These are phyloP conservation scores for Lactarius trivialis DNA, from an alignment of 768 basidiomycete genomes.

Conservation along the genomic window DNA sequence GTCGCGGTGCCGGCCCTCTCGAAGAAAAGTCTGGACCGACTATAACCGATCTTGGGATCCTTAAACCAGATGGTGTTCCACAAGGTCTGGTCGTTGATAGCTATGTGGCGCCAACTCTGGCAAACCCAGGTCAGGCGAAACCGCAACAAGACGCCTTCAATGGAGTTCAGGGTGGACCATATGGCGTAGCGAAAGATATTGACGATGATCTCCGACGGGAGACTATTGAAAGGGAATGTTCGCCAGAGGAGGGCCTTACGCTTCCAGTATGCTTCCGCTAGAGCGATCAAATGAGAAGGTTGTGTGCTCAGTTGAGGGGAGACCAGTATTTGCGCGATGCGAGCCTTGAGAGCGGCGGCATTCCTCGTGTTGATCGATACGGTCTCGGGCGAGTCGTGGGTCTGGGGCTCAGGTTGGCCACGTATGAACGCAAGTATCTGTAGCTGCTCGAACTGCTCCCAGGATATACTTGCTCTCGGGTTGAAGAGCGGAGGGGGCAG, in stretches of 20 bases:
- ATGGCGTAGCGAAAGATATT: conserved; percentile 56
- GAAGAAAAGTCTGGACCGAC: conserved; percentile 50
- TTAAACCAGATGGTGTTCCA: conserved; percentile 58
- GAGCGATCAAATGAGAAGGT: not conserved
- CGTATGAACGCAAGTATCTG: not conserved
- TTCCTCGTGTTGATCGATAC: not conserved
- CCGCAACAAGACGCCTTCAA: conserved; percentile 30
- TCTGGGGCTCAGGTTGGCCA: conserved; percentile 14
- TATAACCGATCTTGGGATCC: conserved; percentile 40
- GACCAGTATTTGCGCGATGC: not conserved
- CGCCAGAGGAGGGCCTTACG: conserved; percentile 31
- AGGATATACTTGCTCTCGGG: not conserved
- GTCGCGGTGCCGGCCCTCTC: conserved; percentile 48
- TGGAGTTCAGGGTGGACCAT: conserved; percentile 39
- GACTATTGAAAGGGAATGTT: conserved; percentile 49
- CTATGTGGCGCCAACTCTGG: conserved; percentile 28
- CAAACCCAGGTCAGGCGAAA: conserved; percentile 55
- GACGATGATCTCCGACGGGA: conserved; percentile 59
- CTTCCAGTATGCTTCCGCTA: conserved; percentile 10
- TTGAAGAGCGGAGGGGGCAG: not conserved
- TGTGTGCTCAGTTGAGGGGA: not conserved
- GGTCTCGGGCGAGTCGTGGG: not conserved
- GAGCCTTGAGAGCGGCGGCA: conserved; percentile 5
- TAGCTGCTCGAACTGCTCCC: conserved; percentile 6
- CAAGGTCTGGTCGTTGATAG: conserved; percentile 25